Percentiles rank a stretch among this genome's conserved stretches.
phyloP scores from a whole-genome alignment of 2,329 filamentous ascomycete genomes.

The Graphilbum sp. region DNA sequence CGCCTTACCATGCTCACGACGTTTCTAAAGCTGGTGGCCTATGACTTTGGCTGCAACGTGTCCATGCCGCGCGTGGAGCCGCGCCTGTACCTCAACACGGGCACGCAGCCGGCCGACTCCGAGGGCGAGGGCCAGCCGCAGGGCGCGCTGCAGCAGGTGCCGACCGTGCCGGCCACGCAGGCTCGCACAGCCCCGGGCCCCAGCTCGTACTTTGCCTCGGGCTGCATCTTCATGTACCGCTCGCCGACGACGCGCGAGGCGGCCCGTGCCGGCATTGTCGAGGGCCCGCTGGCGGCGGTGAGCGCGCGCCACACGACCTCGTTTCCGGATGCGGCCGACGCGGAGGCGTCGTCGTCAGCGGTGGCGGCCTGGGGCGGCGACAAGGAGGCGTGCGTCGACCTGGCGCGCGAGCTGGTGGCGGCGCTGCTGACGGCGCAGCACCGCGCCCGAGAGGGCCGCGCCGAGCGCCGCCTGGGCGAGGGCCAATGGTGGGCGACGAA shows the following conservation, averaged over 20 bases:
- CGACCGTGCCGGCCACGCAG: no score
- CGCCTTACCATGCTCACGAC: slow-evolving; percentile 39
- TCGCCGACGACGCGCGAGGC: slow-evolving; percentile 42
- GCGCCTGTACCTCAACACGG: slow-evolving; percentile 32
- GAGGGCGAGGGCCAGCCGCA: not conserved
- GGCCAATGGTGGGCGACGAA: slow-evolving; percentile 45
- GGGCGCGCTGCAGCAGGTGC: no score
- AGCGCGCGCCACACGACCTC: slow-evolving; percentile 37
- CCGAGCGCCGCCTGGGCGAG: slow-evolving; percentile 39
- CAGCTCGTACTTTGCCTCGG: slow-evolving; percentile 40
- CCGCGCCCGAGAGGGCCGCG: slow-evolving; percentile 38
- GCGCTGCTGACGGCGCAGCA: slow-evolving; percentile 48
- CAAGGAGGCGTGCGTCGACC: slow-evolving; percentile 41
- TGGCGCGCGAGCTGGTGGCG: slow-evolving; percentile 43
- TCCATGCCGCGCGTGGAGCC: slow-evolving; percentile 39
- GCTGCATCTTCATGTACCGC: slow-evolving; percentile 43
- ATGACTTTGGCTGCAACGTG: slow-evolving; percentile 50
- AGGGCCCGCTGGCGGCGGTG: slow-evolving; percentile 45
- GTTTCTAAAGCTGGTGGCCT: slow-evolving; percentile 47
- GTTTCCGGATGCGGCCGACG: slow-evolving; percentile 20
- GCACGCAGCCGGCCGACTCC: slow-evolving; percentile 1
- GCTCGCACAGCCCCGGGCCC: slow-evolving; percentile 1
- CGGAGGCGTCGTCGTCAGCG: no score
- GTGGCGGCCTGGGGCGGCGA: slow-evolving; percentile 10
- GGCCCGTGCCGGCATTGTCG: slow-evolving; percentile 40